Percentiles rank a stretch among this genome's conserved stretches.
These are phyloP conservation scores for Microbotryum violaceum DNA, from an alignment of 1,284 basidiomycete species.

Conservation along the genomic window DNA sequence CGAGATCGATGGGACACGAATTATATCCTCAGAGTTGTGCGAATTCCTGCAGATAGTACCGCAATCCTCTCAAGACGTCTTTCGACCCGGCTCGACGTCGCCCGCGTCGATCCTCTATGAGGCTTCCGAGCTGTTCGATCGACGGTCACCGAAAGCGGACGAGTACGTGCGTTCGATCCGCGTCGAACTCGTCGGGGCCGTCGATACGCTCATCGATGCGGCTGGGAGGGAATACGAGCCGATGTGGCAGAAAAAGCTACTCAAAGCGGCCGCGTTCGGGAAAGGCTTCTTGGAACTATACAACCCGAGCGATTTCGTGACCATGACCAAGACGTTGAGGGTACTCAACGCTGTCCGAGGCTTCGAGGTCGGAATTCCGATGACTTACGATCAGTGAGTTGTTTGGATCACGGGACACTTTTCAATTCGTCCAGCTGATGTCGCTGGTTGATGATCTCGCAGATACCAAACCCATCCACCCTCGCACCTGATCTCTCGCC, in stretches of 20 bases:
- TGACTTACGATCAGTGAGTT: conserved; percentile 80
- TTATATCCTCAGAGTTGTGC: conserved; percentile 68
- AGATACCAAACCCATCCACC: conserved; percentile 30
- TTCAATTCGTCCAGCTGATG: neutral
- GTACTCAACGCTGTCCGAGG: conserved; percentile 90
- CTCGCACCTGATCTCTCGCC: conserved; percentile 61
- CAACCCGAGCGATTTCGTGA: conserved; percentile 81
- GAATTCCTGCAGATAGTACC: conserved; percentile 93
- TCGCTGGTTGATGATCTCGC: neutral
- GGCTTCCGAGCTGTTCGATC: conserved; percentile 79
- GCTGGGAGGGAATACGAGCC: conserved; percentile 88
- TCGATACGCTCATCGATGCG: conserved; percentile 87
- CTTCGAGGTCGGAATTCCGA: conserved; percentile 85
- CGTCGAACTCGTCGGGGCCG: conserved; percentile 74
- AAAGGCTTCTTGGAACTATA: conserved; percentile 86
- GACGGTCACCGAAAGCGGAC: conserved; percentile 79
- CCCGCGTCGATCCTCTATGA: conserved; percentile 87
- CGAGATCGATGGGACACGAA: conserved; percentile 78
- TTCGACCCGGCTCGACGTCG: conserved; percentile 84
- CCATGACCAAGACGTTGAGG: conserved; percentile 83
- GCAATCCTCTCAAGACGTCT: conserved; percentile 66
- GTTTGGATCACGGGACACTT: conserved; percentile 29
- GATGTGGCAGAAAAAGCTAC: conserved; percentile 74
- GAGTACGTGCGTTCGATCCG: conserved; percentile 84
- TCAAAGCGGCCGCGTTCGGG: conserved; percentile 93